Evolutionary conservation across 2,329 filamentous ascomycete species (phyloP).

Genomic region (Xylariaceae sp.): DNA sequence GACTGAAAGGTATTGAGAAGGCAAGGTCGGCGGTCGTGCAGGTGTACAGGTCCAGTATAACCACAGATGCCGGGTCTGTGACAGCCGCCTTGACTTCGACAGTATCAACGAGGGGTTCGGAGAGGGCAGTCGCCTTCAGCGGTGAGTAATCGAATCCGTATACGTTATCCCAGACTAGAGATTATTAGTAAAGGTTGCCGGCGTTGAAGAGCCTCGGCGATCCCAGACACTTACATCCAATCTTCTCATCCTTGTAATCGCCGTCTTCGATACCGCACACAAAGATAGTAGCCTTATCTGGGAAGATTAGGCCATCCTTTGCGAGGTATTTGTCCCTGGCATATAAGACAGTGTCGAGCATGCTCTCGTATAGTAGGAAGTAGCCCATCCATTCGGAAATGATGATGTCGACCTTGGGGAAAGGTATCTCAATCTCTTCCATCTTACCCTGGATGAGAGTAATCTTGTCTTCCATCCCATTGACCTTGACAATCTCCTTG

Average conservation of each 20-base stretch:
- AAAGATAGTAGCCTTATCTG: constrained; percentile 98
- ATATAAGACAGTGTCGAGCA: constrained; percentile 98
- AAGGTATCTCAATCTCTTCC: constrained; percentile 95
- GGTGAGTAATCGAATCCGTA: constrained; percentile 98
- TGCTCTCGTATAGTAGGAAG: constrained; percentile 97
- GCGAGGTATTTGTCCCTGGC: constrained; percentile 90
- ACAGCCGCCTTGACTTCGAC: constrained; percentile 97
- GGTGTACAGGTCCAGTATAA: constrained; percentile 92
- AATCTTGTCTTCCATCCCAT: constrained; percentile 94
- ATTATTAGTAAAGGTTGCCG: constrained; percentile 32
- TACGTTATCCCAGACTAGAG: constrained; percentile 95
- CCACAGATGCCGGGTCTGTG: constrained; percentile 84
- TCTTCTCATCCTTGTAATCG: constrained; percentile 99
- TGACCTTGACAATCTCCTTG: constrained; percentile 88
- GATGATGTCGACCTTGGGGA: constrained; percentile 97
- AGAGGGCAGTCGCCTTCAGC: constrained; percentile 90
- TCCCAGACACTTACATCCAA: constrained; percentile 76
- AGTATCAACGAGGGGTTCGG: constrained; percentile 95
- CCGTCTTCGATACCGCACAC: constrained; percentile 97
- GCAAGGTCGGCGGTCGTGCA: constrained; percentile 83
- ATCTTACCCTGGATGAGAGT: constrained; percentile 99
- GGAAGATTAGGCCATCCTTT: constrained; percentile 92
- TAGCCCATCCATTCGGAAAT: constrained; percentile 99
- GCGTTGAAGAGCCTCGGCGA: not conserved
- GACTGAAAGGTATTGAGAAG: constrained; percentile 79